A percentile compares a stretch with the other conserved stretches of the same genome.
These are phyloP conservation scores for Cetraspora pellucida DNA, from an alignment of 192 early-diverging fungal species.

Conservation along the genomic window DNA sequence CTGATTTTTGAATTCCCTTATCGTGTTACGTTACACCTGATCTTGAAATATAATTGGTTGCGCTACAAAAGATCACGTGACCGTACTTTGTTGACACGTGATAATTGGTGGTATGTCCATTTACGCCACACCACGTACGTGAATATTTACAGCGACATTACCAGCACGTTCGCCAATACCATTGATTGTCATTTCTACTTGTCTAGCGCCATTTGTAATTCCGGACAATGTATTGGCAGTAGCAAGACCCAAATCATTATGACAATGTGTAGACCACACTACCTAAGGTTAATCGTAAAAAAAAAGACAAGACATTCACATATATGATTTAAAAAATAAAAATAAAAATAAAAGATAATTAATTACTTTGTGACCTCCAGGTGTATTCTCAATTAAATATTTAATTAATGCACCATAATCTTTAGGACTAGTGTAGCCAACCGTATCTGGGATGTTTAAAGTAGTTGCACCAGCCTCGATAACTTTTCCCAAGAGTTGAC, in stretches of 20 bases:
- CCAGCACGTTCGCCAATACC: slow-evolving; percentile 96
- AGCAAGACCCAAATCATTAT: slow-evolving; percentile 95
- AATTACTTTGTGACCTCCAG: slow-evolving; percentile 64
- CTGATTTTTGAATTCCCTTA: too few species aligned
- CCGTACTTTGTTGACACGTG: background rate
- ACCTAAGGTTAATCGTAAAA: slow-evolving; percentile 37
- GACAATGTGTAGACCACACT: slow-evolving; percentile 95
- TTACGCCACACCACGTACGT: too few species aligned
- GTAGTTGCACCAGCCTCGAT: slow-evolving; percentile 92
- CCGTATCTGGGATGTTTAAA: slow-evolving; percentile 98
- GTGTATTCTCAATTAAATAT: slow-evolving; percentile 75
- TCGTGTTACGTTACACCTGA: too few species aligned
- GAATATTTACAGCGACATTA: background rate
- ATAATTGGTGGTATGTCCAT: too few species aligned
- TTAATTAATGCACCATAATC: slow-evolving; percentile 89
- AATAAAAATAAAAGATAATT: background rate
- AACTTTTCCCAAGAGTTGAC: slow-evolving; percentile 76
- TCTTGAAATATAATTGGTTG: background rate
- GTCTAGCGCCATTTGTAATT: slow-evolving; percentile 87
- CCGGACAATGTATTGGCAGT: slow-evolving; percentile 96
- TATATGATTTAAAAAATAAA: background rate
- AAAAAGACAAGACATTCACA: background rate
- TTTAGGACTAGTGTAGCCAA: slow-evolving; percentile 91
- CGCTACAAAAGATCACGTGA: too few species aligned
- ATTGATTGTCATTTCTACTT: slow-evolving; percentile 97